Evolutionary conservation across 768 basidiomycete species (phyloP), one percentile per base, ranked within the genome.

Genomic region (Leccinum disarticulatum): DNA sequence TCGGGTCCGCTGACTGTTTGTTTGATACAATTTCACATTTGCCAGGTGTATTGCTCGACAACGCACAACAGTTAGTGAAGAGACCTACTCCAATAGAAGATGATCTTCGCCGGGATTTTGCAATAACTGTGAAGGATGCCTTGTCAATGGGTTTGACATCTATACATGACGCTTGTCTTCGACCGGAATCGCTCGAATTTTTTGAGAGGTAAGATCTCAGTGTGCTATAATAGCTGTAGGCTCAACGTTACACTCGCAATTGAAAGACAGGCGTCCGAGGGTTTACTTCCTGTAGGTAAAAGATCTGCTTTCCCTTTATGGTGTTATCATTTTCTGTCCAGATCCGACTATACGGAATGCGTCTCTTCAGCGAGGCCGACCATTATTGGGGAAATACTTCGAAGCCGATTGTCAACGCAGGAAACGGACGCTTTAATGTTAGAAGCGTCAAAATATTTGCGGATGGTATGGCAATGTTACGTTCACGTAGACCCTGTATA

Each of bases 361-460:
- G 81, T 13, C 86, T 81, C 65, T 90, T 87, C 65, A 80, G 90
- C 63, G 87, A 88, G 64, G 78, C 74, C 49, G 80, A 79, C 48
- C 78, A 78, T 17, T 94, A 91, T 67, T 93, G 90, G 83, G 91
- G 93, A 30, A 85, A 92, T 65, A 74, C 73, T 28, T 79, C 82
- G 3, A 72, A 76, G 28, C 83, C 83, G 54, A 70, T 91, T 15
- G 76, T 87, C 51, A 79, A 77, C 31, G 80, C 80, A 17, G 83
- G 80, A 9, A 83, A 88, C 64, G 84, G 82, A 33, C 79, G 87
- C 55, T 78, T 95, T 28, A 87, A 78, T 38, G 80, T 89, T 9
- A 83, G 91, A 28, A 90, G 88, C 64, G 83, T 92, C 58, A 93
- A 92, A 68, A 84, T 93, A 15, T 91, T 92, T 70, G 85, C 87